phyloP scores from a whole-genome alignment of 768 basidiomycete species.

The Cantharellus cinnabarinus region DNA sequence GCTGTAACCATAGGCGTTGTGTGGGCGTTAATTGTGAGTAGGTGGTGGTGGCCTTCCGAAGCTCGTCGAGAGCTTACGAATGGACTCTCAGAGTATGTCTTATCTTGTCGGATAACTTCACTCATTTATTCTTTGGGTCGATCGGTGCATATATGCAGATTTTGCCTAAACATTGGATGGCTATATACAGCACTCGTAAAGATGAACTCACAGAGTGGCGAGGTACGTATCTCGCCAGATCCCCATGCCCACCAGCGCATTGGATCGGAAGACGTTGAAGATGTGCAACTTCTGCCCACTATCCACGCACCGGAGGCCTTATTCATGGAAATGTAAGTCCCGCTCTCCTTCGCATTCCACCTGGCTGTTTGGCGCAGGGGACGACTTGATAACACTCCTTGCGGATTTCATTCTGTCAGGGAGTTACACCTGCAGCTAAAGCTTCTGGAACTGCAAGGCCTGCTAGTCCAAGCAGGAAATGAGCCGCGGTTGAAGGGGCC shows the following conservation, averaged over 20 bases:
- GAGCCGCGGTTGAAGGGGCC: constrained; percentile 93
- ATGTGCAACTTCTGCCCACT: not conserved
- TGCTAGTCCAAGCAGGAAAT: constrained; percentile 77
- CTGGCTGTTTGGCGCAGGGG: not conserved
- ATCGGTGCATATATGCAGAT: constrained; percentile 25
- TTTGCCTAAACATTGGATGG: constrained; percentile 86
- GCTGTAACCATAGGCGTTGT: constrained; percentile 73
- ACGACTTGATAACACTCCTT: not conserved
- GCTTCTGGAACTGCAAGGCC: constrained; percentile 61
- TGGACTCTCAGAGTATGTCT: constrained; percentile 64
- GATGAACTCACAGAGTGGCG: constrained; percentile 21
- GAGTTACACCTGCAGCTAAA: constrained; percentile 88
- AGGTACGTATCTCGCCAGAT: too few relatives aligned
- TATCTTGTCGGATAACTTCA: not conserved
- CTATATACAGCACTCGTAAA: constrained; percentile 82
- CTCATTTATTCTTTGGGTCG: not conserved
- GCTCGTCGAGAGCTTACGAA: constrained; percentile 73
- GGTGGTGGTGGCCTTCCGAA: constrained; percentile 92
- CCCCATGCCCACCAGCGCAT: too few relatives aligned
- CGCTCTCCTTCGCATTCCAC: not conserved
- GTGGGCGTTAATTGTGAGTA: constrained; percentile 74
- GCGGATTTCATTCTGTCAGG: constrained; percentile 25
- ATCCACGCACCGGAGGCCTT: constrained; percentile 36
- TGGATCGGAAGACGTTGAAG: not conserved
- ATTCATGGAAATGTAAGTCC: constrained; percentile 74